Percentiles rank a stretch among this genome's conserved stretches.
Evolutionary conservation across 805 yeast species (phyloP).

Genomic region (Kuraishia piskuri): DNA sequence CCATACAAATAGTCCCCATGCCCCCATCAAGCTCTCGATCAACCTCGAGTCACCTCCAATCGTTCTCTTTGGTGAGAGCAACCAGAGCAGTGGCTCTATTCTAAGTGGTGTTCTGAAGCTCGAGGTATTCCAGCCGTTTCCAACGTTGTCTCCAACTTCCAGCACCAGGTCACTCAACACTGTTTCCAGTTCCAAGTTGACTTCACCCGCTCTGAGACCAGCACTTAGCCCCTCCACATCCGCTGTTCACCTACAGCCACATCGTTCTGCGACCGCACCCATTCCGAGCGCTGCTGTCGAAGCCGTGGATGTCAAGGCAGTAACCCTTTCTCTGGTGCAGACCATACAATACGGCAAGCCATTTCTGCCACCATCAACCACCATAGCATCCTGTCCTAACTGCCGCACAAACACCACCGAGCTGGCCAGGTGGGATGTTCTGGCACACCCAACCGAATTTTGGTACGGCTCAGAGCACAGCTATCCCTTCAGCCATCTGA

Average conservation of each 20-base stretch:
- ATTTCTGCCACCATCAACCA: constrained; percentile 43
- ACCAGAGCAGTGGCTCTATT: constrained; percentile 78
- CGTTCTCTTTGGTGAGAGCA: constrained; percentile 70
- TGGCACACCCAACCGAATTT: constrained; percentile 49
- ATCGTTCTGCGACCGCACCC: constrained; percentile 11
- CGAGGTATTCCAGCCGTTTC: constrained; percentile 14
- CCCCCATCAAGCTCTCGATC: constrained; percentile 36
- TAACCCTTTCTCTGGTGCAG: constrained; percentile 65
- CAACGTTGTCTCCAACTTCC: constrained; percentile 6
- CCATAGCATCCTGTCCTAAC: constrained; percentile 44
- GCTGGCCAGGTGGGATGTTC: constrained; percentile 84
- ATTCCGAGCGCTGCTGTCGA: constrained; percentile 16
- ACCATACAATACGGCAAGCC: constrained; percentile 60
- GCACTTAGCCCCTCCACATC: constrained; percentile 10
- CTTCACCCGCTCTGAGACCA: constrained; percentile 13
- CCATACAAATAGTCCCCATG: constrained; percentile 11
- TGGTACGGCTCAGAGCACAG: constrained; percentile 61
- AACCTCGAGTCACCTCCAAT: constrained; percentile 88
- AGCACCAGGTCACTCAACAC: background rate
- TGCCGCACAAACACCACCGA: constrained; percentile 51
- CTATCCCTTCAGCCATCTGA: constrained; percentile 83
- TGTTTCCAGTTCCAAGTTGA: constrained; percentile 6
- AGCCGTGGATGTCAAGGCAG: constrained; percentile 44
- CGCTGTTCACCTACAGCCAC: constrained; percentile 10
- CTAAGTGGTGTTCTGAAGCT: constrained; percentile 71